phyloP scores from a whole-genome alignment of 2,329 filamentous ascomycete species.

The Huntiella omanensis region DNA sequence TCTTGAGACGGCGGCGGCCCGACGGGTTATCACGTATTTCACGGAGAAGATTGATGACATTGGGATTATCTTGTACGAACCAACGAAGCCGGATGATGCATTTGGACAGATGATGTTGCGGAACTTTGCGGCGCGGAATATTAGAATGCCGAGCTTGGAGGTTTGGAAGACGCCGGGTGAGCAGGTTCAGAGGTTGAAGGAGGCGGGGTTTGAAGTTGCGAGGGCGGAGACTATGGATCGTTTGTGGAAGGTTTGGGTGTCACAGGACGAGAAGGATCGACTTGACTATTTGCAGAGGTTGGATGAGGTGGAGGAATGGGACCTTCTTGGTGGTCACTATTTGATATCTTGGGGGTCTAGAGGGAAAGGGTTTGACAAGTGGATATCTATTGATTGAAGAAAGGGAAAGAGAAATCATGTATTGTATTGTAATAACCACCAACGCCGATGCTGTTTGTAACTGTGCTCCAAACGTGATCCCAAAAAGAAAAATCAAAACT shows the following conservation, averaged over 20 bases:
- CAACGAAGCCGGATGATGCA: slow-evolving; percentile 61
- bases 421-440: neutral
- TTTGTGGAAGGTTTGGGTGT: slow-evolving; percentile 66
- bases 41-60: slow-evolving; percentile 28
- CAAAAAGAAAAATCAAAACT: neutral
- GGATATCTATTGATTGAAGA: neutral
- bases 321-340: slow-evolving; percentile 73
- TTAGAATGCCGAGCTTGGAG: slow-evolving; percentile 66
- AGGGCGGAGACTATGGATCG: slow-evolving; percentile 27
- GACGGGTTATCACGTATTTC: slow-evolving; percentile 47
- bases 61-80: slow-evolving; percentile 67
- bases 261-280: slow-evolving; percentile 51
- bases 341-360: slow-evolving; percentile 78
- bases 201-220: slow-evolving; percentile 41
- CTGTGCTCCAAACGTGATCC: too few species aligned
- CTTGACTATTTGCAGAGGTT: slow-evolving; percentile 68
- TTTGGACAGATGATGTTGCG: slow-evolving; percentile 87
- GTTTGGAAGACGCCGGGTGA: slow-evolving; percentile 48
- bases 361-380: slow-evolving; percentile 22
- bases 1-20: slow-evolving; percentile 46
- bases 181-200: slow-evolving; percentile 47
- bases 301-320: slow-evolving; percentile 92
- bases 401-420: too few species aligned
- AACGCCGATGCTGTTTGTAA: neutral
- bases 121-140: slow-evolving; percentile 66